Evolutionary conservation across 208 protist species (phyloP).

Genomic region (Leishmania guyanensis): DNA sequence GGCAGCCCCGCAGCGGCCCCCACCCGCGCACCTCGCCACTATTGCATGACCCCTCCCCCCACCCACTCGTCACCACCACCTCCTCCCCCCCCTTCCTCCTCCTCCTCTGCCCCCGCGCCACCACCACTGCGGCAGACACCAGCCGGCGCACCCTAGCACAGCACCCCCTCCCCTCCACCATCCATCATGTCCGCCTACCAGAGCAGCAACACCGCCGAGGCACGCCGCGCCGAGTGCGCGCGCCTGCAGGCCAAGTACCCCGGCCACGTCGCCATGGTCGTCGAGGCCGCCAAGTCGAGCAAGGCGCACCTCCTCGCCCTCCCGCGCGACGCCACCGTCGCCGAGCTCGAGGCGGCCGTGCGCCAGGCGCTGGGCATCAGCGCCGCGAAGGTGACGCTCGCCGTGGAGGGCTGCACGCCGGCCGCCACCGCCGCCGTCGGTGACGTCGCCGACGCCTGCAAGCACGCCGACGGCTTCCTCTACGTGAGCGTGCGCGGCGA

Average conservation of each 20-base stretch:
- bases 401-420: conserved; percentile 30
- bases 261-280: conserved; percentile 23
- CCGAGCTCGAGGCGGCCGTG: conserved; percentile 17
- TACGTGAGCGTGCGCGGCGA: too few relatives aligned
- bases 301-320: conserved; percentile 29
- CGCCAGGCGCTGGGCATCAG: conserved; percentile 10
- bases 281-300: conserved; percentile 26
- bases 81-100: too few relatives aligned
- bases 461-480: too few relatives aligned
- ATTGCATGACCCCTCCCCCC: too few relatives aligned
- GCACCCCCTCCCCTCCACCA: too few relatives aligned
- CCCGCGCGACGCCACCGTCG: conserved; percentile 22
- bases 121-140: too few relatives aligned
- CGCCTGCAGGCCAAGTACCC: conserved; percentile 24
- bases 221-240: conserved; percentile 15
- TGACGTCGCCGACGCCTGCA: conserved; percentile 18
- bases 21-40: too few relatives aligned
- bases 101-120: too few relatives aligned
- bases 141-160: too few relatives aligned
- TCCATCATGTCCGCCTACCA: conserved; percentile 13
- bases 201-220: background rate
- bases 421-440: conserved; percentile 14
- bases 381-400: conserved; percentile 22
- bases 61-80: too few relatives aligned
- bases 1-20: too few relatives aligned